Percentiles rank a stretch among this genome's conserved stretches.
Conservation (phyloP, 371 early-diverging fungal species). For the Mortierella sp. region DNA sequence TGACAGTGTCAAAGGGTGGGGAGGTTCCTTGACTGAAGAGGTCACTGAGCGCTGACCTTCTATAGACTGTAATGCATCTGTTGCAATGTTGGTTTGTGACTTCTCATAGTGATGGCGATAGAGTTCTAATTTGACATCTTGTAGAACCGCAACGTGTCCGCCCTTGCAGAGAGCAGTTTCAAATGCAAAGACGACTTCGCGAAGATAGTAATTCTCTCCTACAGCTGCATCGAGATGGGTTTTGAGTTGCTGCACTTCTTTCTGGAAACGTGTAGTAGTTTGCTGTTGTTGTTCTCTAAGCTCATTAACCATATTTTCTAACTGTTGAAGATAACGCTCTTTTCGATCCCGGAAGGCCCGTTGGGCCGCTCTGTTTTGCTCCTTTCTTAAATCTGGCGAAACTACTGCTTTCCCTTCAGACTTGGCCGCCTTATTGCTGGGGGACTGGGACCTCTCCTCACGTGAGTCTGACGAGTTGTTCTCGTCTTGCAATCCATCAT, state of each 20-base stretch:
- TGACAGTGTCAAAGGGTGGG: conserved; percentile 18
- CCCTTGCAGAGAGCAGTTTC: conserved; percentile 56
- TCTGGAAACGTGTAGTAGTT: conserved; percentile 51
- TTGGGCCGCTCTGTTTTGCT: conserved; percentile 84
- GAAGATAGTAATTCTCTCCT: conserved; percentile 68
- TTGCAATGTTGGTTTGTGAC: neutral
- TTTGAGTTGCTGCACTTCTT: conserved; percentile 63
- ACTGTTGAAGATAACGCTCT: conserved; percentile 71
- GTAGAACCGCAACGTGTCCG: conserved; percentile 14
- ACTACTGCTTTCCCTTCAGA: conserved; percentile 79
- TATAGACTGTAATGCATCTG: neutral
- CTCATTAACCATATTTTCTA: conserved; percentile 73
- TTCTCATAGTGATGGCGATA: conserved; percentile 25
- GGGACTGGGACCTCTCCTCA: conserved; percentile 10
- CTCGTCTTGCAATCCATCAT: neutral
- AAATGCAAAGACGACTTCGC: conserved; percentile 62
- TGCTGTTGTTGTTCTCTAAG: conserved; percentile 67
- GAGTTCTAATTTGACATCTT: conserved; percentile 35
- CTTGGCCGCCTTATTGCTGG: conserved; percentile 48
- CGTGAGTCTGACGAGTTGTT: neutral
- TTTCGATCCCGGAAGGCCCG: conserved; percentile 84
- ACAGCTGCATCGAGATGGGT: conserved; percentile 61
- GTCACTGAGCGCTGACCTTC: neutral
- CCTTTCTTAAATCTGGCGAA: conserved; percentile 74
- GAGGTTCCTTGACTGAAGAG: neutral